phyloP scores from a whole-genome alignment of 768 basidiomycete species.

The Candolleomyces efflorescens region DNA sequence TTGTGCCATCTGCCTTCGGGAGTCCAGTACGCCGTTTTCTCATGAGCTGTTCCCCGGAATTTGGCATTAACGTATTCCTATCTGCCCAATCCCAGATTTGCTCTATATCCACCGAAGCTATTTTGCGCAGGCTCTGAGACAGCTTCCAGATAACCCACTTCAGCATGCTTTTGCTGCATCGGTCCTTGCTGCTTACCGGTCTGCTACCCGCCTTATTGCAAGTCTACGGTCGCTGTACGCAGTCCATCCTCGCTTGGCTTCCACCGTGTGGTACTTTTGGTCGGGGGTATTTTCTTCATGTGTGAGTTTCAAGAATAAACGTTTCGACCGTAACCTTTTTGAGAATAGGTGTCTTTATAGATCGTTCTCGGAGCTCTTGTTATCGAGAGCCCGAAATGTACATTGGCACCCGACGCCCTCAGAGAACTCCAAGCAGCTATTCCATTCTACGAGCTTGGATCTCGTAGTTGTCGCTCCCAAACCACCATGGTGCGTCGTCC shows the following conservation, averaged over 20 bases:
- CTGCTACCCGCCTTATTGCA: constrained; percentile 39
- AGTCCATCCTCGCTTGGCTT: constrained; percentile 28
- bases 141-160: constrained; percentile 37
- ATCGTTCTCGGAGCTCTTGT: constrained; percentile 44
- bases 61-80: not conserved
- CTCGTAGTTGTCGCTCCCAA: constrained; percentile 31
- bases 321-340: not conserved
- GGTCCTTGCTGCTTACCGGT: constrained; percentile 39
- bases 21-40: constrained; percentile 36
- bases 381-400: constrained; percentile 41
- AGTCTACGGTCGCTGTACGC: constrained; percentile 33
- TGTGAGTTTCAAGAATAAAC: constrained; percentile 29
- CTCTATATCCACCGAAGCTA: constrained; percentile 47
- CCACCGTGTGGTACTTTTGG: constrained; percentile 49
- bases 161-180: constrained; percentile 42
- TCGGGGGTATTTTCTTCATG: constrained; percentile 45
- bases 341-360: constrained; percentile 26
- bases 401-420: constrained; percentile 35
- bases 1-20: constrained; percentile 33
- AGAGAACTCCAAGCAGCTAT: constrained; percentile 32
- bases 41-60: not conserved
- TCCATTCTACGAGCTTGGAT: constrained; percentile 40
- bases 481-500: constrained; percentile 27
- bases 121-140: constrained; percentile 42
- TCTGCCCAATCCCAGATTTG: constrained; percentile 25